These are phyloP conservation scores for Guadua angustifolia DNA, from an alignment of 176 grass and related monocot species.

Conservation along the genomic window DNA sequence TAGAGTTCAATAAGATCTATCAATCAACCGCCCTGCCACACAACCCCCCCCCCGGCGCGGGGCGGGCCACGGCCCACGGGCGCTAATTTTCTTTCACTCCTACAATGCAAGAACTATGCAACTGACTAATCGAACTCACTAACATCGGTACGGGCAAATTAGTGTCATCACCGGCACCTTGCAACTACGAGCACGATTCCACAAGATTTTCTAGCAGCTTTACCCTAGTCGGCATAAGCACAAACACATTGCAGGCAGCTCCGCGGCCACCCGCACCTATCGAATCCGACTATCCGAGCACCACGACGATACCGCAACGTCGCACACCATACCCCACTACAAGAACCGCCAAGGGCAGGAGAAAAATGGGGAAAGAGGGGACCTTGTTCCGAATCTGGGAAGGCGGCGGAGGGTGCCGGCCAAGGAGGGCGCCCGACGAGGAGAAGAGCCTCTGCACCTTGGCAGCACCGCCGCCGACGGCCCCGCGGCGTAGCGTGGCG, in stretches of 20 bases:
- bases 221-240: constrained; percentile 3
- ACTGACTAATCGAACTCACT: background rate
- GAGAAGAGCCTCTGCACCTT: constrained; percentile 44
- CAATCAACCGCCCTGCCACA: no score
- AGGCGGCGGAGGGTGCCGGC: background rate
- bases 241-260: constrained; percentile 32
- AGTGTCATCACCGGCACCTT: background rate
- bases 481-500: constrained; percentile 13
- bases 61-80: no score
- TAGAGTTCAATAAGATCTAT: background rate
- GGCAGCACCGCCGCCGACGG: background rate
- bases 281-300: no score
- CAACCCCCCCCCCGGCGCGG: no score
- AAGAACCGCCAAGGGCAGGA: background rate
- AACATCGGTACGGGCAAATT: background rate
- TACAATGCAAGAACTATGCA: background rate
- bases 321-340: background rate
- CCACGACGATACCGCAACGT: background rate
- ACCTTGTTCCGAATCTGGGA: constrained; percentile 56
- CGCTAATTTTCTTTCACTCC: background rate
- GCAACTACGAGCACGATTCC: background rate
- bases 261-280: no score
- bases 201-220: background rate
- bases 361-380: background rate
- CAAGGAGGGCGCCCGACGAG: constrained; percentile 28